Conservation (phyloP, 2,329 filamentous ascomycete species). For the Fusarium sulawesiense region DNA sequence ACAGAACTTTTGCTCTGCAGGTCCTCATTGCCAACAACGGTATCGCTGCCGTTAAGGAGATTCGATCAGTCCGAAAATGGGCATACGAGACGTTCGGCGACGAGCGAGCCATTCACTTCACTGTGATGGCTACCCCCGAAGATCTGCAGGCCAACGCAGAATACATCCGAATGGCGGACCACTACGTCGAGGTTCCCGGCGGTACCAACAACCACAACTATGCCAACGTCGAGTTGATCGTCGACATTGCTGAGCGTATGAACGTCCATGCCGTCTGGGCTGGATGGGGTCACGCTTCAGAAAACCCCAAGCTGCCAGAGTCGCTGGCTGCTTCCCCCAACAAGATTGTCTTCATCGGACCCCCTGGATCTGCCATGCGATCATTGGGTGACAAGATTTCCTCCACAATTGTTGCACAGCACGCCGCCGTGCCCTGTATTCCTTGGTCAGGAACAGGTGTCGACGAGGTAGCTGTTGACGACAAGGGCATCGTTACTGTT, state of each 20-base stretch:
- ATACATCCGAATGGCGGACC: conserved; percentile 99
- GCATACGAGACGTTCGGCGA: conserved; percentile 99
- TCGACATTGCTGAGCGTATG: conserved; percentile 98
- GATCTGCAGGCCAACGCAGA: conserved; percentile 97
- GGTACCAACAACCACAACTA: conserved; percentile 99
- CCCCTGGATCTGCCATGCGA: conserved; percentile 97
- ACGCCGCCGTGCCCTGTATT: conserved; percentile 95
- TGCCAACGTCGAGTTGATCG: conserved; percentile 98
- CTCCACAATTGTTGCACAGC: conserved; percentile 98
- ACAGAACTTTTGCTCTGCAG: conserved; percentile 58
- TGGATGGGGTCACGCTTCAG: conserved; percentile 98
- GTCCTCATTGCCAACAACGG: conserved; percentile 99
- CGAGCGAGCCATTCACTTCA: conserved; percentile 98
- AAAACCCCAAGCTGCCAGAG: conserved; percentile 98
- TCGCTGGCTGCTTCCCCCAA: conserved; percentile 95
- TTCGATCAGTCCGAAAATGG: conserved; percentile 99
- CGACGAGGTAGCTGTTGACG: conserved; percentile 80
- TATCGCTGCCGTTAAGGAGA: conserved; percentile 99
- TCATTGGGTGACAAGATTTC: conserved; percentile 99
- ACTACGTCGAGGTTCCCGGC: conserved; percentile 98
- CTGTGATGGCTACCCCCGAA: conserved; percentile 99
- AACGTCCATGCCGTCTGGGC: conserved; percentile 98
- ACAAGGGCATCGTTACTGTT: conserved; percentile 91
- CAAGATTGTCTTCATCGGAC: conserved; percentile 99
- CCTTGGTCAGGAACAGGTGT: conserved; percentile 99